Evolutionary conservation across 352 stramenopile genomes (phyloP), one percentile per base, ranked within the genome.

Genomic region (Phytophthora podocarpi): DNA sequence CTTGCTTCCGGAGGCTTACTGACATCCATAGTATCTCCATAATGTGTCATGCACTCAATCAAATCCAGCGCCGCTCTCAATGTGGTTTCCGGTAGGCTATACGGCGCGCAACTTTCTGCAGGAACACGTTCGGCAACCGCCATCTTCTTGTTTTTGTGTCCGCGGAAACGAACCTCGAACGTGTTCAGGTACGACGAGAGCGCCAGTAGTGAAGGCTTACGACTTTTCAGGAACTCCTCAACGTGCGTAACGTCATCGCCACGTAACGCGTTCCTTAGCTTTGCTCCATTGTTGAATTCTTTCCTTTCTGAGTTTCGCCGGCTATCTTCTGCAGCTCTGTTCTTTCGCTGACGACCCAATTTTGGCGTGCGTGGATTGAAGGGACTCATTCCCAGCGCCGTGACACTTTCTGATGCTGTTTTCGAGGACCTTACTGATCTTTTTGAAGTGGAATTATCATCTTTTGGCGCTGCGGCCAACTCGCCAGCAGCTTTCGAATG

Each of bases 201-300:
- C 10, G 39, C 49, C 10, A 27, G 8, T 5, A 57, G 49, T 5
- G 49, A n/a, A 1, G 49, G 37, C 20, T 59, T 9, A 6, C 28
- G 13, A n/a, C 13, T 12, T 18, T 34, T 59, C 9, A 42, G 5
- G 31, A 34, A 59, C 11, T 49, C 18, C 10, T 42, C 50, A 2
- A 59, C 12, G 10, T 59, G n/a, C 2, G 34, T n/a, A 3, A 35
- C 36, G 16, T 59, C 50, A 16, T 48, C 16, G 10, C 49, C 36
- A 2, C 36, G 35, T 10, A 49, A 16, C 8, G 49, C 35, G 11
- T 21, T 58, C 2, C 24, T 15, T 5, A 58, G 3, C 40, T 58
- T 47, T 23, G 26, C 4, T 4, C 49, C 49, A 4, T 58, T 40
- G 16, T 49, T 58, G 49, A 37, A 40, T 18, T 41, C 35, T 16